Base-by-base conservation (phyloP, 768 basidiomycete species). In the Suillus spraguei region DNA sequence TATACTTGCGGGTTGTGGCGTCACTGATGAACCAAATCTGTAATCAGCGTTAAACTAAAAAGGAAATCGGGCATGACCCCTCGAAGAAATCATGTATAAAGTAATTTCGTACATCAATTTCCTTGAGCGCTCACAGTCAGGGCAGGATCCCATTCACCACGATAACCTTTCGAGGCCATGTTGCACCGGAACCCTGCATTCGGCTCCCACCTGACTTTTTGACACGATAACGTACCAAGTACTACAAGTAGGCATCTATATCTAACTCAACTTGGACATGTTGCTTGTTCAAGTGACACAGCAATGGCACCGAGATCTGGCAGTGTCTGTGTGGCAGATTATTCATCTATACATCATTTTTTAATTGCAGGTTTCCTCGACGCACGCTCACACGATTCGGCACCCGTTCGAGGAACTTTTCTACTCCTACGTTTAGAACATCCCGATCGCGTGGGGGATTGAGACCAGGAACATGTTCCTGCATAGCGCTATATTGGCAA, bases 1-100 rank as follows among this genome's bases (percentile, higher is more conserved):
- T 42, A n/a, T 13, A 58, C 56, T 41, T 76, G 71, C 73, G 71
- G 76, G 74, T 76, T 76, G 73, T 74, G 73, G 75, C 73, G 73
- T 70, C 73, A 74, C 62, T 76, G 73, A 76, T 74, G 74, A 71
- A 74, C 71, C 62, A 67, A 66, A 68, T 64, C 39, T 20, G 56
- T 56, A 39, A 38, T 39, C 55, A 39, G 53, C 66, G 73, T 67
- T 60, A 20, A 50, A 24, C 63, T 0, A 24, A 74, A 66, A 61
- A 63, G 69, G 62, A 16, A 60, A 61, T 35, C 33, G 17, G 52
- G 52, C 11, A 47, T 60, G 36, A 53, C 44, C 42, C 50, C 50
- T 60, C 46, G 35, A 60, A 39, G 46, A 60, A 60, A 60, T 36
- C 60, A 35, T 3, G 61, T 59, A 64, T 66, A 60, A 59, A 63